Evolutionary conservation across 2,329 filamentous ascomycete genomes (phyloP).

Genomic region (Arthrinium puccinioides): DNA sequence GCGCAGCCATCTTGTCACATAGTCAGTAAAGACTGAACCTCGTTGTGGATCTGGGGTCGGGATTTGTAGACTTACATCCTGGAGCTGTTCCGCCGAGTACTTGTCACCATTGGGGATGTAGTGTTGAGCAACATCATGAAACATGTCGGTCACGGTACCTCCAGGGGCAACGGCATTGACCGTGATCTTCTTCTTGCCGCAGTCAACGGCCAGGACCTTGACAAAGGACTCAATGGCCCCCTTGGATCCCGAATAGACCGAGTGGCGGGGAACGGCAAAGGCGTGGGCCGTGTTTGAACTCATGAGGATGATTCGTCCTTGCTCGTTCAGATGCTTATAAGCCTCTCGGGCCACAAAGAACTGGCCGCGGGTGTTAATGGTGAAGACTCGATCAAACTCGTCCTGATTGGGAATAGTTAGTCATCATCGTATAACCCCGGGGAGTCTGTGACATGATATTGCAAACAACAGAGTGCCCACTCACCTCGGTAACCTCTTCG

Average conservation of each 20-base stretch:
- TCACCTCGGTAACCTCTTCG: constrained; percentile 57
- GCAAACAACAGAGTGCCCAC: neutral
- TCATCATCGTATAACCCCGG: neutral
- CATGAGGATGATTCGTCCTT: constrained; percentile 59
- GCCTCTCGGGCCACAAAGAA: constrained; percentile 58
- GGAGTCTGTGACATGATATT: neutral
- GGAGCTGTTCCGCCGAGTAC: constrained; percentile 11
- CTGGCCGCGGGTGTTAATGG: constrained; percentile 51
- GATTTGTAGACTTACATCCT: constrained; percentile 11
- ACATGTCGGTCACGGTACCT: constrained; percentile 28
- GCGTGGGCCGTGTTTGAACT: constrained; percentile 46
- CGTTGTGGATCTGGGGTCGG: constrained; percentile 7
- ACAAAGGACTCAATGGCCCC: constrained; percentile 27
- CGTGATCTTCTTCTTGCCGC: constrained; percentile 27
- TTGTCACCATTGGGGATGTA: constrained; percentile 31
- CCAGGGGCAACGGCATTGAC: constrained; percentile 28
- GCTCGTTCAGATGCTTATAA: constrained; percentile 53
- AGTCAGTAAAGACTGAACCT: neutral
- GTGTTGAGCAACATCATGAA: constrained; percentile 25
- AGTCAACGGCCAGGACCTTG: constrained; percentile 16
- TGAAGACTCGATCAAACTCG: constrained; percentile 56
- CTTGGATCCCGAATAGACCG: constrained; percentile 28
- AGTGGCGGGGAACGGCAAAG: constrained; percentile 22
- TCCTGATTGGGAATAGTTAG: constrained; percentile 23
- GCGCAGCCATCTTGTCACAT: constrained; percentile 22